These are phyloP conservation scores for Laburnicola sp. DNA, from an alignment of 2,329 filamentous ascomycete genomes.

Conservation along the genomic window DNA sequence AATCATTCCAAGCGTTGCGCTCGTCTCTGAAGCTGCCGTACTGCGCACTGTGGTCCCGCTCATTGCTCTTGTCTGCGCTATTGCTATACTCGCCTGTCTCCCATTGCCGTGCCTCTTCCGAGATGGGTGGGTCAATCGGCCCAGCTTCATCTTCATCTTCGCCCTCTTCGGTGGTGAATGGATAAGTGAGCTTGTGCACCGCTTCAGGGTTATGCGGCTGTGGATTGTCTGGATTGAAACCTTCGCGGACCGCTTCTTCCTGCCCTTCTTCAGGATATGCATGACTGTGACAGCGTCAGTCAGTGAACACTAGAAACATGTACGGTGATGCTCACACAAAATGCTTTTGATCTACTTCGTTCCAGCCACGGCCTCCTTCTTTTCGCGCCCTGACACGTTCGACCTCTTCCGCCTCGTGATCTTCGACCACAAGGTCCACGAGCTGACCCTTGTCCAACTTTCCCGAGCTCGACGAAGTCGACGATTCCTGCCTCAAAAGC, in stretches of 20 bases:
- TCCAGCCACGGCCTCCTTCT: constrained; percentile 64
- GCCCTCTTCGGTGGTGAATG: constrained; percentile 49
- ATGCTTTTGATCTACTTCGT: constrained; percentile 58
- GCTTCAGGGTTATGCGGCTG: constrained; percentile 49
- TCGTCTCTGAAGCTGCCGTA: constrained; percentile 51
- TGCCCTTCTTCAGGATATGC: constrained; percentile 52
- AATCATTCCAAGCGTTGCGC: constrained; percentile 45
- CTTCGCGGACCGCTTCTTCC: constrained; percentile 57
- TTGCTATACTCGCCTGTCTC: constrained; percentile 40
- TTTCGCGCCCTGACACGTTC: constrained; percentile 65
- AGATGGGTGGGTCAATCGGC: constrained; percentile 42
- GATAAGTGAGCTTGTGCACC: constrained; percentile 50
- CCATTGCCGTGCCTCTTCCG: constrained; percentile 52
- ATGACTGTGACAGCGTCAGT: constrained; percentile 40
- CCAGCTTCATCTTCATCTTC: constrained; percentile 40
- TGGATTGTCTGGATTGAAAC: constrained; percentile 56
- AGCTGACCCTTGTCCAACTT: constrained; percentile 64
- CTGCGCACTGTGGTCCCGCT: constrained; percentile 36
- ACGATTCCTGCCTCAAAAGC: constrained; percentile 54
- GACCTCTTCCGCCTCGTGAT: constrained; percentile 62
- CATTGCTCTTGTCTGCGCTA: constrained; percentile 21
- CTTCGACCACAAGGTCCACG: constrained; percentile 69
- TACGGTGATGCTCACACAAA: constrained; percentile 53
- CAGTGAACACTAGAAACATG: background rate
- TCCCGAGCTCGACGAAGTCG: constrained; percentile 49